Evolutionary conservation across 257 asterid genomes (phyloP), one percentile per base, ranked within the genome.

Genomic region (Capsicum baccatum): DNA sequence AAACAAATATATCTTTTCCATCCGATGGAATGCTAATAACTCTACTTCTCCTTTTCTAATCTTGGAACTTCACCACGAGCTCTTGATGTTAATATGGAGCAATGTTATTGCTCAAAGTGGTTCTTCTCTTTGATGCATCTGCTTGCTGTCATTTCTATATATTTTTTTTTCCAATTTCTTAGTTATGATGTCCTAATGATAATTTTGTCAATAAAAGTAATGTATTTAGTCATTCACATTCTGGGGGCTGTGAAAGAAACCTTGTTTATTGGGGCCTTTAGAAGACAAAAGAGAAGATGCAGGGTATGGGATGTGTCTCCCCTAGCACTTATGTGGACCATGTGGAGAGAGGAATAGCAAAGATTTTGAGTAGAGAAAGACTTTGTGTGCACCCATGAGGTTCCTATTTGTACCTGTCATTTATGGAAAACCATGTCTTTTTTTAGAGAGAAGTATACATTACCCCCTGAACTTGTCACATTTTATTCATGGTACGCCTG

Each of bases 61-160:
- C 50, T 74, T 74, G 7, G 3, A 21, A 50, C 47, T 74, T 74
- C 57, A 50, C 44, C 17, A 48, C 13, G 8, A 74, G 47, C 62
- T 21, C 19, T 50, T 50, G 62, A 21, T 74, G 62, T 44, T 50
- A 50, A 74, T 12, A 44, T 21, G 62, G 62, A 21, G 12, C 12
- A 74, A 74, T 14, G 16, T 21, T 50, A n/a, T 74, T 74, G 12
- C 81, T 74, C 81, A 19, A 48, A 74, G 58, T 74, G 81, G 62
- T 50, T 74, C 2, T 19, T 74, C 14, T 50, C 44, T 12, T 74
- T 74, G 62, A 50, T 74, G 80, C 60, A 50, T 74, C 62, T 74
- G 44, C 62, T 6, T 74, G 19, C 62, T 74, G 44, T 21, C 81
- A 74, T 74, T 74, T 74, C 14, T 74, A 2, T 74, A 2, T 48